phyloP scores from a whole-genome alignment of 352 stramenopile species.

The Phytophthora nicotianae region DNA sequence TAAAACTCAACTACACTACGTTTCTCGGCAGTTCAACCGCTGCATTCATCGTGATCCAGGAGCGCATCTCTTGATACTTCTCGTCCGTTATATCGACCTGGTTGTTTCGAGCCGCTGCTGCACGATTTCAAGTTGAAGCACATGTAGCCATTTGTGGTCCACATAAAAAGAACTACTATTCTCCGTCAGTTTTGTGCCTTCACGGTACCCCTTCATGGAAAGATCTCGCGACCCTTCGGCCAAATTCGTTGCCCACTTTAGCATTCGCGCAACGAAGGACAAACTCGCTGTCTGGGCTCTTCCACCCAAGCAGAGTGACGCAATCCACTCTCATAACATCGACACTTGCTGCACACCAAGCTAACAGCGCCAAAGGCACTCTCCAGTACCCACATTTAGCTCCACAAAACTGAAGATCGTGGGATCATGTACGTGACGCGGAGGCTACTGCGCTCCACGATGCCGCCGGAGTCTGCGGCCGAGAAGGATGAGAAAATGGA shows the following conservation, averaged over 20 bases:
- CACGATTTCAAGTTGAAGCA: conserved; percentile 2
- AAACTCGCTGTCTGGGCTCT: not conserved
- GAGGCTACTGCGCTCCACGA: conserved; percentile 62
- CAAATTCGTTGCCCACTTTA: not conserved
- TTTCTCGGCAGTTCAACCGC: conserved; percentile 1
- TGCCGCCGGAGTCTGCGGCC: conserved; percentile 25
- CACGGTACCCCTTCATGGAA: conserved; percentile 12
- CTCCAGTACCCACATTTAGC: too few relatives aligned
- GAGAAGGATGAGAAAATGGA: conserved; percentile 25
- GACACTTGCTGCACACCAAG: not conserved
- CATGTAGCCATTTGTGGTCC: conserved; percentile 5
- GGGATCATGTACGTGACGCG: conserved; percentile 70
- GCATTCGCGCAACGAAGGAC: not conserved
- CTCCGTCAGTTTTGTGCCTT: conserved; percentile 8
- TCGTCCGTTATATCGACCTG: conserved; percentile 1
- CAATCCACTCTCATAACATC: not conserved
- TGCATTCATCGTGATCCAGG: not conserved
- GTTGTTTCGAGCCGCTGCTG: not conserved
- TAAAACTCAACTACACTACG: not conserved
- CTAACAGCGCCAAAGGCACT: too few relatives aligned
- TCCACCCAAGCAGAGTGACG: not conserved
- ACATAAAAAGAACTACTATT: conserved; percentile 15
- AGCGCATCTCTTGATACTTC: not conserved
- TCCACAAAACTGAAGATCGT: not conserved
- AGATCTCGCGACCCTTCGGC: conserved; percentile 19